These are phyloP conservation scores for Colletotrichum lentis DNA, from an alignment of 2,329 filamentous ascomycete species.

Conservation along the genomic window DNA sequence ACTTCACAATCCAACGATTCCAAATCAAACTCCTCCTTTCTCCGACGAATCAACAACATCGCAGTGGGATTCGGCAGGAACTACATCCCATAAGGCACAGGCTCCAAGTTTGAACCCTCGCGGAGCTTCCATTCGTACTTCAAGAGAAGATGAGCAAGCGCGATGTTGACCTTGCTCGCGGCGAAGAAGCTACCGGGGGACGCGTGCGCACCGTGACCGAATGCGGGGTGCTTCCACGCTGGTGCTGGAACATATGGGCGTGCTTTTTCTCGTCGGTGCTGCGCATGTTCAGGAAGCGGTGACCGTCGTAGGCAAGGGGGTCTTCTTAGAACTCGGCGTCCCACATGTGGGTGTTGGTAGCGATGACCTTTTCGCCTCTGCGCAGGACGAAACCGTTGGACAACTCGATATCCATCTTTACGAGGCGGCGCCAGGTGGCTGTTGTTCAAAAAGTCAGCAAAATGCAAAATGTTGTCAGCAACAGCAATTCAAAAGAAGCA, in stretches of 20 bases:
- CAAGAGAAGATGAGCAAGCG: conserved; percentile 44
- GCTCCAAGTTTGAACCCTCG: neutral
- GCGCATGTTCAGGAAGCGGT: conserved; percentile 39
- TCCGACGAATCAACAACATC: conserved; percentile 13
- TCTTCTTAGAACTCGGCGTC: conserved; percentile 38
- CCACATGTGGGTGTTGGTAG: conserved; percentile 39
- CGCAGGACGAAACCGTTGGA: conserved; percentile 39
- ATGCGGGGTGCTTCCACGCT: conserved; percentile 43
- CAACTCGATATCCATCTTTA: conserved; percentile 35
- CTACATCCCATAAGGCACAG: conserved; percentile 9
- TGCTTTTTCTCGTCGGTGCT: conserved; percentile 40
- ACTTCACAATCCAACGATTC: conserved; percentile 2
- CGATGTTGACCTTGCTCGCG: conserved; percentile 49
- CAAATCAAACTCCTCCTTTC: conserved; percentile 27
- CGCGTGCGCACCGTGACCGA: conserved; percentile 50
- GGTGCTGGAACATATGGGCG: conserved; percentile 48
- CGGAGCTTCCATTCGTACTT: conserved; percentile 45
- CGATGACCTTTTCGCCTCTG: conserved; percentile 38
- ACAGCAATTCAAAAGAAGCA: conserved; percentile 30
- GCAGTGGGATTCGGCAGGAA: conserved; percentile 18
- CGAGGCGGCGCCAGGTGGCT: conserved; percentile 35
- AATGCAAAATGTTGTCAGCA: too few species aligned
- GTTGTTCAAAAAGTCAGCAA: too few species aligned
- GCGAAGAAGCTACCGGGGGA: conserved; percentile 53
- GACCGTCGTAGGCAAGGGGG: conserved; percentile 39